Base-by-base conservation (phyloP, 805 yeast genomes). In the Saccharomycopsis amapae region DNA sequence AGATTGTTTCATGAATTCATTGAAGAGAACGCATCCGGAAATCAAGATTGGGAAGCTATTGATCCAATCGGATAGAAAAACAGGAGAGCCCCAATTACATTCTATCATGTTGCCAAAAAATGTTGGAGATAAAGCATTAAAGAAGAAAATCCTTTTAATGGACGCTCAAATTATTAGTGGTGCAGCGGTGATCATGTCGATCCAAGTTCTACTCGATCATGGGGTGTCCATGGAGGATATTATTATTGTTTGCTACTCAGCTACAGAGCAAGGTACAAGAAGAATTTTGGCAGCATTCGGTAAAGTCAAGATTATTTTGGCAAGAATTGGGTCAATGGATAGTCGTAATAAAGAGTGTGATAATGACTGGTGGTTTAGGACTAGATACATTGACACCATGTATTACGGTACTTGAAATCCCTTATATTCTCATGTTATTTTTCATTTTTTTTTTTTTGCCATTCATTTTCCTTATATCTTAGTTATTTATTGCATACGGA, bases 61-160 rank as follows among this genome's bases (percentile, higher is more conserved):
- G 39, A 88, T 90, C 55, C 96, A 88, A 62, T 81, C 95, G 5
- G 96, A 89, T 61, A 71, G 93, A 0, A 64, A 69, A 19, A 89
- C 97, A 0, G 97, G 97, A 6, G 97, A 90, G 63, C 97, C 98
- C 1, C 89, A 83, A 58, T 69, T 93, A 49, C 96, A 89, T 61
- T 78, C 81, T n/a, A 82, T 83, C 53, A 73, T 77, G 20, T 63
- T 90, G 32, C 96, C 97, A 0, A 54, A 54, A 0, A 56, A 56
- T 7, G 55, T 67, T 13, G 50, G 44, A 3, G 48, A 52, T 1
- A 34, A 30, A 3, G 19, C 28, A 22, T 23, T 33, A 15, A 50
- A 57, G 34, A 61, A 66, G 30, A 76, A 73, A 50, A 77, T 86
- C 1, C 63, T 90, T 6, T 63, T 90, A 40, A 76, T 86, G 57